phyloP scores from a whole-genome alignment of 192 early-diverging fungal species.

The Coemansia sp. region DNA sequence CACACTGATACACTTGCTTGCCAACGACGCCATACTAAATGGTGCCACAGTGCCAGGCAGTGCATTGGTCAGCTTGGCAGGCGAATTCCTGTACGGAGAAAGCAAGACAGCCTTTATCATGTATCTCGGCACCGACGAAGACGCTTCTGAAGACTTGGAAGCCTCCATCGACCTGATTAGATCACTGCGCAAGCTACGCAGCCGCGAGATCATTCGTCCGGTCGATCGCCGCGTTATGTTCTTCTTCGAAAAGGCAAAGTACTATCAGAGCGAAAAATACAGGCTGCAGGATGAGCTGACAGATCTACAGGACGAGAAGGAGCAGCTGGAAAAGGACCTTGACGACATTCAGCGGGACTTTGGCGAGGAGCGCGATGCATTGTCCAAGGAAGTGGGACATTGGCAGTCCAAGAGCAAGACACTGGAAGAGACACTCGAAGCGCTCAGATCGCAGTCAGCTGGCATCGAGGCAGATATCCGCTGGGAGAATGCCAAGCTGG shows the following conservation, averaged over 20 bases:
- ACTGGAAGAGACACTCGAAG: conserved; percentile 34
- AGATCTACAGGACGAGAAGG: conserved; percentile 33
- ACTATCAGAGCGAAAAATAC: conserved; percentile 56
- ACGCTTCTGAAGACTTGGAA: conserved; percentile 11
- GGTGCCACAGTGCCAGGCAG: conserved; percentile 34
- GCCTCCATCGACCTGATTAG: conserved; percentile 27
- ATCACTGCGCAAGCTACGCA: conserved; percentile 42
- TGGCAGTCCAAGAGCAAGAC: conserved; percentile 42
- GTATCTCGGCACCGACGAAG: conserved; percentile 36
- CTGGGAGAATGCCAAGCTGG: conserved; percentile 45
- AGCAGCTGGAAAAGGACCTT: conserved; percentile 47
- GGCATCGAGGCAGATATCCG: conserved; percentile 44
- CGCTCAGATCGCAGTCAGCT: conserved; percentile 22
- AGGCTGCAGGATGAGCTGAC: conserved; percentile 45
- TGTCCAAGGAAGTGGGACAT: conserved; percentile 42
- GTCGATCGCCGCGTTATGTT: conserved; percentile 51
- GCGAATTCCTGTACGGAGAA: conserved; percentile 47
- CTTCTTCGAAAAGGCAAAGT: conserved; percentile 55
- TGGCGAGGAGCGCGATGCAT: conserved; percentile 47
- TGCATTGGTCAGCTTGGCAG: conserved; percentile 29
- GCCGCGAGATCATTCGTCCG: conserved; percentile 32
- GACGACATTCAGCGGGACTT: conserved; percentile 53
- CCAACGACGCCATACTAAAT: conserved; percentile 40
- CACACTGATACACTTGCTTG: conserved; percentile 36
- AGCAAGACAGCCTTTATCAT: conserved; percentile 52